phyloP scores from a whole-genome alignment of 805 yeast genomes.

The Saccharomycopsis capsularis region DNA sequence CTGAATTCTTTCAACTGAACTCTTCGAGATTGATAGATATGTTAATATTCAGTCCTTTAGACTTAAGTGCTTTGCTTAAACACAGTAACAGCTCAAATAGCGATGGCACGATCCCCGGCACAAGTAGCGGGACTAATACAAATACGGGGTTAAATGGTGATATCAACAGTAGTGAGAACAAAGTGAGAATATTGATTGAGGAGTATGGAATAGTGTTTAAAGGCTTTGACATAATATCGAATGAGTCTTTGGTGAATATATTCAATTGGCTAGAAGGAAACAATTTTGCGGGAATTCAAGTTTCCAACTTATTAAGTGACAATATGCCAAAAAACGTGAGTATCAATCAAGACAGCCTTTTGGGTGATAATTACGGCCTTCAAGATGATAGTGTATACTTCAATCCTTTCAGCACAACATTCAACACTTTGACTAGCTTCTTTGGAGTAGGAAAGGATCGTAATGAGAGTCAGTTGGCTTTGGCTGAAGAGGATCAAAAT shows the following conservation, averaged over 20 bases:
- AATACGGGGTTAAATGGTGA: neutral
- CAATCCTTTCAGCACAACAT: constrained; percentile 18
- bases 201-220: constrained; percentile 21
- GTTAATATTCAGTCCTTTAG: constrained; percentile 18
- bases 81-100: neutral
- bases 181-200: constrained; percentile 3
- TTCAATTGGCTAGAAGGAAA: constrained; percentile 19
- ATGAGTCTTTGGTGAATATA: constrained; percentile 17
- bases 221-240: constrained; percentile 18
- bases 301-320: constrained; percentile 4
- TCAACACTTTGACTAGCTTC: constrained; percentile 11
- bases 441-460: neutral
- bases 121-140: neutral
- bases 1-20: constrained; percentile 20
- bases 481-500: too few relatives aligned
- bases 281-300: constrained; percentile 8
- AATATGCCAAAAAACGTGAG: neutral
- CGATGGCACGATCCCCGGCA: too few relatives aligned
- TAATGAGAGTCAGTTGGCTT: too few relatives aligned
- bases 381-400: constrained; percentile 9
- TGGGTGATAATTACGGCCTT: neutral
- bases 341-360: neutral
- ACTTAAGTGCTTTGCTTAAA: neutral
- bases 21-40: constrained; percentile 19
- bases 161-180: neutral